Conservation (phyloP, 169 alveolate genomes). For the Cryptosporidium bovis region DNA sequence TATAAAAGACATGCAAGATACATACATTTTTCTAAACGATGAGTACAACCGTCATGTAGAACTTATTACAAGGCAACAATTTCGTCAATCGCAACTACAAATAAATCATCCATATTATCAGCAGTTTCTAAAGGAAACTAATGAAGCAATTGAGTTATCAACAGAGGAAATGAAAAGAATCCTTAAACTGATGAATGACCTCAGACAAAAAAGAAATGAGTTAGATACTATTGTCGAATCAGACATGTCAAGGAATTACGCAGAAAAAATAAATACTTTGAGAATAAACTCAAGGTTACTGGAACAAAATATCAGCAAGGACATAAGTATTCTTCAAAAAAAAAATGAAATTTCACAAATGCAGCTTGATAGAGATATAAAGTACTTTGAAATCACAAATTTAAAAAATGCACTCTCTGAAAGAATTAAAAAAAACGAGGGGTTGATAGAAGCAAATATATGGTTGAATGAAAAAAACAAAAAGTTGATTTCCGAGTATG, state of each 20-base stretch:
- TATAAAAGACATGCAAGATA: conserved; percentile 68
- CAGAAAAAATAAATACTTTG: conserved; percentile 40
- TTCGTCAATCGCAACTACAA: conserved; percentile 69
- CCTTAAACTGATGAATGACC: conserved; percentile 49
- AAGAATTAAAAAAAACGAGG: conserved; percentile 41
- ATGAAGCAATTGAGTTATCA: conserved; percentile 41
- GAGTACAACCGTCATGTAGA: conserved; percentile 58
- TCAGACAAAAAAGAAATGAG: conserved; percentile 68
- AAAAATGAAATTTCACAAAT: conserved; percentile 47
- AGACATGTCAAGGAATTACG: conserved; percentile 61
- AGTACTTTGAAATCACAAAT: conserved; percentile 66
- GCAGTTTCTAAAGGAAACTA: conserved; percentile 50
- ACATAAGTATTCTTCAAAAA: conserved; percentile 48
- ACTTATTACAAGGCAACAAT: conserved; percentile 60
- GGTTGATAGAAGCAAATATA: conserved; percentile 49
- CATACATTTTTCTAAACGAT: conserved; percentile 42
- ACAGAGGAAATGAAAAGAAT: conserved; percentile 64
- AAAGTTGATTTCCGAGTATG: conserved; percentile 18
- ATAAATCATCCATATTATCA: conserved; percentile 42
- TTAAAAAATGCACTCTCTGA: conserved; percentile 39
- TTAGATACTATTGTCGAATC: conserved; percentile 62
- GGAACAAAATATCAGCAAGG: conserved; percentile 45
- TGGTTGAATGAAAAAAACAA: conserved; percentile 47
- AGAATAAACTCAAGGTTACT: conserved; percentile 48
- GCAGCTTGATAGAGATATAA: conserved; percentile 55